Base-by-base conservation (phyloP, 805 yeast genomes). In the Diddensiella santjacobensis region DNA sequence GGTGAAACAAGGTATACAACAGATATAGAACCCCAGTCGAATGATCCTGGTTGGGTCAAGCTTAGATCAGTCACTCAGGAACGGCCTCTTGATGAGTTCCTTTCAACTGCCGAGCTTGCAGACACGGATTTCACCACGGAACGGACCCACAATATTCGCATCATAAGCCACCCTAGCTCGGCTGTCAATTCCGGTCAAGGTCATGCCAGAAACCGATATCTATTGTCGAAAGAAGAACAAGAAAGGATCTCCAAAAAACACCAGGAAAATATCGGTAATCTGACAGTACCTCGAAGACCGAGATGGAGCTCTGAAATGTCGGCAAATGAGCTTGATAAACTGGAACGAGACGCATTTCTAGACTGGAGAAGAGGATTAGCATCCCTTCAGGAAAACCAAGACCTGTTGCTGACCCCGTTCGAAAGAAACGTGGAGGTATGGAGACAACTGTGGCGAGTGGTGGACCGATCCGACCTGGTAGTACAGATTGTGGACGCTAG, bases 401-500 rank as follows among this genome's bases (percentile, higher is more conserved):
- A 91, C 65, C 72, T 93, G 59, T 71, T 90, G 50, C 75, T 93
- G 64, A 93, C 99, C 0, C 99, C 99, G 3, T 93, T 91, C 63
- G 99, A 93, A 71, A 81, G 99, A 71, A 93, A 93, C 65, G 73
- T 93, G 55, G 96, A 91, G 73, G 97, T 93, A 50, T 93, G 99
- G 99, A 82, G 93, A 64, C 99, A 93, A 69, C 72, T 93, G 56
- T 93, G 99, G 99, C 79, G 99, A 70, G 99, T 93, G 39, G 86
- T 89, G 20, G 99, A 93, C 67, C 80, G 98, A 63, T 87, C 93
- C 20, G 96, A 91, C 66, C 74, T 93, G 59, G 80, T 93, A 35
- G 97, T 93, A 3, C 99, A 93, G 66, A 93, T 93, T 71, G 98
- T 93, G 23, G 99, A 93, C 71, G 98, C 97, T 10, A 78, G 99